Evolutionary conservation across 352 stramenopile species (phyloP).

Genomic region (Halophytophthora polymorphica): DNA sequence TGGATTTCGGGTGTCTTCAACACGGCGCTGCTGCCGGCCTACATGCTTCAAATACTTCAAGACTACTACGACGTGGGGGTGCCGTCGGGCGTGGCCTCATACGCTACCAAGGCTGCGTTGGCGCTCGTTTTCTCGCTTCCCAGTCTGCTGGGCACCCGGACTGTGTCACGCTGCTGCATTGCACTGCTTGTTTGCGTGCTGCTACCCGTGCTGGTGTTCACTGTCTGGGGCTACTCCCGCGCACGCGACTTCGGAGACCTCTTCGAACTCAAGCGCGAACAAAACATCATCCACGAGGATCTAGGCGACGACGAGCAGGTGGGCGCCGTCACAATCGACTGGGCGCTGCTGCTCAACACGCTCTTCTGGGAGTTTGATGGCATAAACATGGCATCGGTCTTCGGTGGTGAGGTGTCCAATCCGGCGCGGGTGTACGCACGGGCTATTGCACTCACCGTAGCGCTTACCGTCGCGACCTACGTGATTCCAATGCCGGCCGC

Average conservation of each 20-base stretch:
- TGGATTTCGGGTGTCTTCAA: constrained; percentile 69
- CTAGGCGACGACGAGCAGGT: constrained; percentile 60
- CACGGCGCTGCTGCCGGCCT: constrained; percentile 44
- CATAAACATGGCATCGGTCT: constrained; percentile 86
- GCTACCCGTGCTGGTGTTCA: constrained; percentile 85
- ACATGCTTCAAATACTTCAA: constrained; percentile 31
- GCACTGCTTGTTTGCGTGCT: constrained; percentile 37
- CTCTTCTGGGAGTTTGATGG: constrained; percentile 94
- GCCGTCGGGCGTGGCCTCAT: constrained; percentile 18
- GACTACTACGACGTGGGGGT: constrained; percentile 33
- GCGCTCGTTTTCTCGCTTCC: constrained; percentile 31
- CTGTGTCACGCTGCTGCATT: constrained; percentile 27
- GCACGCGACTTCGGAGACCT: constrained; percentile 77
- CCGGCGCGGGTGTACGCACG: constrained; percentile 66
- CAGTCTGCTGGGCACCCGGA: constrained; percentile 29
- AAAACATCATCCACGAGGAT: constrained; percentile 23
- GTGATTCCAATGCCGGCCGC: constrained; percentile 74
- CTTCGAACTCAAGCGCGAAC: constrained; percentile 83
- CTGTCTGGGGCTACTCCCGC: constrained; percentile 33
- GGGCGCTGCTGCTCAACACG: constrained; percentile 87
- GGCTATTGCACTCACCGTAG: constrained; percentile 26
- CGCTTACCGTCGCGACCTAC: constrained; percentile 27
- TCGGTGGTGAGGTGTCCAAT: constrained; percentile 86
- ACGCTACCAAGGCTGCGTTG: constrained; percentile 30
- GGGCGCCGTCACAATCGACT: constrained; percentile 39